phyloP scores from a whole-genome alignment of 495 filamentous ascomycete genomes.

The Thermothielavioides terrestris region DNA sequence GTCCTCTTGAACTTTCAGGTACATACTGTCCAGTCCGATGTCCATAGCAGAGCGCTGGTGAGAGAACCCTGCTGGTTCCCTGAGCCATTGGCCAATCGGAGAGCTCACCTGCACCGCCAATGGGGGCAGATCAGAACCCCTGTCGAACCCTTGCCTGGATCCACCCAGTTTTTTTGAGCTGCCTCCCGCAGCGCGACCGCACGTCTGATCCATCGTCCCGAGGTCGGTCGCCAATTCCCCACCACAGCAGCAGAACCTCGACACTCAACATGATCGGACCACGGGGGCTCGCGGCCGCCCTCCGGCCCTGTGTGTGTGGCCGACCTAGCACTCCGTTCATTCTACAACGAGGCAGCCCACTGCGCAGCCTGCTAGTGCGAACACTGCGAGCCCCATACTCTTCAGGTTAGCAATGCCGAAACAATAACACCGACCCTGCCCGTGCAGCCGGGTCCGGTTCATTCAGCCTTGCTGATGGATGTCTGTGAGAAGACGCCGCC shows the following conservation, averaged over 20 bases:
- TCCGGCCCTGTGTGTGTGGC: constrained; percentile 2
- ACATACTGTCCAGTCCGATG: too few species aligned
- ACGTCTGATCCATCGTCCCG: too few species aligned
- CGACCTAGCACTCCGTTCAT: constrained; percentile 1
- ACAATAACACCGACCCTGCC: not conserved
- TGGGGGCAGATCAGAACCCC: not conserved
- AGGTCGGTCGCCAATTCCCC: constrained; percentile 1
- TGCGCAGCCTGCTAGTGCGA: not conserved
- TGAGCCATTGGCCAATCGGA: constrained; percentile 6
- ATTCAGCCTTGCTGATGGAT: constrained; percentile 2
- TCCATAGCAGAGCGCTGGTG: too few species aligned
- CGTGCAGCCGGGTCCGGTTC: not conserved
- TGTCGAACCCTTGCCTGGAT: not conserved
- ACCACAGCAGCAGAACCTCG: not conserved
- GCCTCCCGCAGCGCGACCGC: not conserved
- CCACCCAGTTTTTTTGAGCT: constrained; percentile 3
- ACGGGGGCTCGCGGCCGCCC: constrained; percentile 8
- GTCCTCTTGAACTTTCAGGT: too few species aligned
- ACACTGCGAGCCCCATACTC: constrained; percentile 14
- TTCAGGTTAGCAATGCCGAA: constrained; percentile 16
- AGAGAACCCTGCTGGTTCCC: not conserved
- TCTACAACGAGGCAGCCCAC: constrained; percentile 2
- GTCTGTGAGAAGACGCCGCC: not conserved
- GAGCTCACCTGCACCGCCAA: not conserved
- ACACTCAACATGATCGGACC: constrained; percentile 13